These are phyloP conservation scores for Pugionium dolabratum DNA, from an alignment of 345 rosid genomes.

Conservation along the genomic window DNA sequence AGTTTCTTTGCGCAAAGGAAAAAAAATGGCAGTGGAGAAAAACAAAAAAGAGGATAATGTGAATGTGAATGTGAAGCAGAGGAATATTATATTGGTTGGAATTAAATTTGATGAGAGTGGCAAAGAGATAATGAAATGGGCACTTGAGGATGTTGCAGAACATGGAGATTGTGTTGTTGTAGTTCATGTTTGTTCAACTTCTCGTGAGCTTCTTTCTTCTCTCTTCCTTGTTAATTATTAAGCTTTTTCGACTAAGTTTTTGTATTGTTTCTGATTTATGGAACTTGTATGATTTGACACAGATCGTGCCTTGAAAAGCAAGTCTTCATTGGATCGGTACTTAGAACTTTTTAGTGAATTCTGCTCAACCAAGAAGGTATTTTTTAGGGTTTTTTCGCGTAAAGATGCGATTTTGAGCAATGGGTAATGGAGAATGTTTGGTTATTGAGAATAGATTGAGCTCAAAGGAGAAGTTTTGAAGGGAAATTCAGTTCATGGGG, in stretches of 20 bases:
- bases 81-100: slow-evolving; percentile 66
- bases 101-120: slow-evolving; percentile 58
- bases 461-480: slow-evolving; percentile 55
- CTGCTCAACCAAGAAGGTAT: slow-evolving; percentile 70
- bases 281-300: slow-evolving; percentile 26
- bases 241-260: not conserved
- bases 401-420: not conserved
- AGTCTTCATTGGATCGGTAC: slow-evolving; percentile 53
- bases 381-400: not conserved
- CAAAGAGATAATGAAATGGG: slow-evolving; percentile 77
- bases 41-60: slow-evolving; percentile 36
- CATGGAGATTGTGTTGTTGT: slow-evolving; percentile 82
- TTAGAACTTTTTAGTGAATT: slow-evolving; percentile 60
- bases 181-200: slow-evolving; percentile 63
- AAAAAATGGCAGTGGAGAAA: slow-evolving; percentile 45
- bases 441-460: slow-evolving; percentile 51
- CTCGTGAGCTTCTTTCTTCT: slow-evolving; percentile 43
- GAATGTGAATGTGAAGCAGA: slow-evolving; percentile 43
- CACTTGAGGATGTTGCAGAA: slow-evolving; percentile 75
- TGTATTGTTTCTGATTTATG: not conserved
- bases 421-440: not conserved
- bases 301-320: slow-evolving; percentile 53
- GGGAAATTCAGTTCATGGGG: slow-evolving; percentile 57
- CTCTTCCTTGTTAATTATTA: slow-evolving; percentile 5
- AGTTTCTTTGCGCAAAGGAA: slow-evolving; percentile 22